Base-by-base conservation (phyloP, 768 basidiomycete genomes). In the Phylloporus sp. region DNA sequence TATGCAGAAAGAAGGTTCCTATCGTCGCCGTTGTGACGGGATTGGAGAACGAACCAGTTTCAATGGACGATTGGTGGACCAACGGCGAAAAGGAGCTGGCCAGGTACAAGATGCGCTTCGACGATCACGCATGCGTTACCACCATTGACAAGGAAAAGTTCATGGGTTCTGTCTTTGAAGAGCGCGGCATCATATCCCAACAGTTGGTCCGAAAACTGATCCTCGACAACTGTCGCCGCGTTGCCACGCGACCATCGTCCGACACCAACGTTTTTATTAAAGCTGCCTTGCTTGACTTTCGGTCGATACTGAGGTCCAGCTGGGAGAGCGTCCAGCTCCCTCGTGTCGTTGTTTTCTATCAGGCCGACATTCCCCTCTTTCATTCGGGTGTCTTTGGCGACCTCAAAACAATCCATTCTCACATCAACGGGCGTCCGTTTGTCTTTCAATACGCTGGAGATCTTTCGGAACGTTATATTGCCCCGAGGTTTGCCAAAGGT, bases 51-150 rank as follows among this genome's bases (percentile, higher is more conserved):
- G 60, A 70, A 24, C 50, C 64, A 4, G 15, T 9, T 3, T 56
- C 60, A 17, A 70, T 70, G 62, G 62, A 63, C 1, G 50, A 53
- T 35, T 75, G 73, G 73, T 74, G 71, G 73, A 29, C 23, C 5
- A 46, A 42, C 35, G 72, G 72, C 42, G 54, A 65, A 39, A 49
- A 49, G 29, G 52, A 51, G 2, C 64, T 76, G 41, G 55, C 50
- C 34, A 46, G 38, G 23, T 55, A 66, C 38, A 60, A 60, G 23
- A 76, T 75, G 59, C 45, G 49, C 33, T 72, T 73, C n/a, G 49
- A 61, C 17, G 66, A 58, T 8, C 64, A 70, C n/a, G 74, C 70
- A 15, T 75, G 74, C 47, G 62, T 75, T 42, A 73, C 71, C 4
- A 67, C 71, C 18, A 57, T 67, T 13, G 49, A 52, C 32, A 49